Conservation (phyloP, 805 yeast genomes). For the Metschnikowia lochheadii region DNA sequence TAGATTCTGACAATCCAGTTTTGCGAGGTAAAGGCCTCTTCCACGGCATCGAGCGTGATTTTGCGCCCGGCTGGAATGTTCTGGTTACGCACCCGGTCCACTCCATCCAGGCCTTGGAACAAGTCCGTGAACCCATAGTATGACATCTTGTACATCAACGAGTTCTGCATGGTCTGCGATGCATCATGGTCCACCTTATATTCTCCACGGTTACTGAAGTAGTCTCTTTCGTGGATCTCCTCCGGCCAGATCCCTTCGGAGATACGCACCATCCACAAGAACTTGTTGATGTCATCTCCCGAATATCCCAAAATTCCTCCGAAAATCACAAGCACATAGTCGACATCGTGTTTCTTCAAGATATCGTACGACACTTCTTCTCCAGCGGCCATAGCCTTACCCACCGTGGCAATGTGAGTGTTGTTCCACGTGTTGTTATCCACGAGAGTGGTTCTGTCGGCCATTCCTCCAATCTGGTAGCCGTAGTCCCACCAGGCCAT, state of each 20-base stretch:
- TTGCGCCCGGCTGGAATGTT: constrained; percentile 50
- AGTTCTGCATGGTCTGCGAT: constrained; percentile 78
- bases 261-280: constrained; percentile 97
- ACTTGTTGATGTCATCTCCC: constrained; percentile 96
- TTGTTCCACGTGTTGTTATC: constrained; percentile 99
- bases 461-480: constrained; percentile 99
- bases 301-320: constrained; percentile 93
- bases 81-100: constrained; percentile 89
- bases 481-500: constrained; percentile 99
- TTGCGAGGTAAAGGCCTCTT: constrained; percentile 92
- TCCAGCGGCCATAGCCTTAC: constrained; percentile 90
- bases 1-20: constrained; percentile 96
- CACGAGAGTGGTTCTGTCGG: constrained; percentile 95
- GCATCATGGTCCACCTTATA: constrained; percentile 83
- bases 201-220: constrained; percentile 81
- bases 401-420: constrained; percentile 98
- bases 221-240: constrained; percentile 83
- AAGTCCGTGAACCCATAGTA: constrained; percentile 81
- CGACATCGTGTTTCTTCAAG: constrained; percentile 87
- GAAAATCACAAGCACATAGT: constrained; percentile 86
- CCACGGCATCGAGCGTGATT: constrained; percentile 65
- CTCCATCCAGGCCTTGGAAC: constrained; percentile 55
- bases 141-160: constrained; percentile 92
- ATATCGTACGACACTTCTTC: constrained; percentile 89
- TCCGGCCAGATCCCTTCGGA: constrained; percentile 99